Conservation (phyloP, 2,329 filamentous ascomycete species). For the Aspergillus fischeri region DNA sequence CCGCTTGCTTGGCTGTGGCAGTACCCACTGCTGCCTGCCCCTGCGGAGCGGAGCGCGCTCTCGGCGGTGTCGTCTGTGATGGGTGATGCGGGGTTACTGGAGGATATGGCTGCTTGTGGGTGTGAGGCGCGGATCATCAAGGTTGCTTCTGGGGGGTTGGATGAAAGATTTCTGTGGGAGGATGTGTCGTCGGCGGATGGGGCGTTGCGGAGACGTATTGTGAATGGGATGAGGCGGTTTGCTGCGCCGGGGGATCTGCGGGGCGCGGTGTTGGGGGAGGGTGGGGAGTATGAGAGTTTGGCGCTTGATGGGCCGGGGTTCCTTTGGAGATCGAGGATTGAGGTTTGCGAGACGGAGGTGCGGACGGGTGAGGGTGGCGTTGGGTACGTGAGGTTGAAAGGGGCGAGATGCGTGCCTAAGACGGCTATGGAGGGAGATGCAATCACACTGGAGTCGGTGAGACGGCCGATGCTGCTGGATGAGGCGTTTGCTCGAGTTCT, state of each 20-base stretch:
- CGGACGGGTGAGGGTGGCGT: conserved; percentile 71
- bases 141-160: conserved; percentile 84
- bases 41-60: conserved; percentile 22
- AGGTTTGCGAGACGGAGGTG: conserved; percentile 53
- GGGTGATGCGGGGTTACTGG: conserved; percentile 53
- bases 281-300: conserved; percentile 93
- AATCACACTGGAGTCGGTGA: conserved; percentile 24
- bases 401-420: conserved; percentile 53
- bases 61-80: conserved; percentile 14
- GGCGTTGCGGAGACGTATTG: conserved; percentile 44
- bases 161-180: conserved; percentile 74
- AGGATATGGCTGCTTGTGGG: conserved; percentile 73
- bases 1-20: conserved; percentile 92
- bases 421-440: conserved; percentile 19
- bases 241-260: conserved; percentile 49
- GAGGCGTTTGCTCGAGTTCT: conserved; percentile 50
- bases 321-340: conserved; percentile 70
- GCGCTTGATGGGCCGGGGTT: conserved; percentile 72
- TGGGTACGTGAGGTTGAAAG: conserved; percentile 63
- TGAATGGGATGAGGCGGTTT: conserved; percentile 55
- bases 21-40: conserved; percentile 67
- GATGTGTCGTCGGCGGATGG: conserved; percentile 59
- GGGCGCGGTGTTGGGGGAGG: conserved; percentile 81
- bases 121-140: conserved; percentile 92
- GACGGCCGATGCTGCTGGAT: conserved; percentile 65